A percentile compares a stretch with the other conserved stretches of the same genome.
These are phyloP conservation scores for Saccharomycopsis capsularis DNA, from an alignment of 805 yeast species.

Conservation along the genomic window DNA sequence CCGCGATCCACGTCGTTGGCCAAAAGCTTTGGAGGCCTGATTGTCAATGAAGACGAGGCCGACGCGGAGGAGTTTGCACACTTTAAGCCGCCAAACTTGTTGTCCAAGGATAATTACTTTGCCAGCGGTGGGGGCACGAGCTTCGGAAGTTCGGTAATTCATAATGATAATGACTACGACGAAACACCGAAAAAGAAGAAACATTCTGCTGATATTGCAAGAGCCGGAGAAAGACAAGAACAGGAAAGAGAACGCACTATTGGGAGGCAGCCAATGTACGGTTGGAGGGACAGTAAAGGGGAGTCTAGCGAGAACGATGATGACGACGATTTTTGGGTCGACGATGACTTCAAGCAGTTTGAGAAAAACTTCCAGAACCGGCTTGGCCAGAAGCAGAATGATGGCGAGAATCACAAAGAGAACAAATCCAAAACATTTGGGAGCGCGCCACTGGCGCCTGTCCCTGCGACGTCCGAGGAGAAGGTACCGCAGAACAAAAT, in stretches of 20 bases:
- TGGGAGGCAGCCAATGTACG: no score
- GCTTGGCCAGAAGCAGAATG: not conserved
- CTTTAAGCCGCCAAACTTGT: conserved; percentile 15
- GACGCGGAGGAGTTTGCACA: conserved; percentile 1
- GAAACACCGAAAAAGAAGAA: no score
- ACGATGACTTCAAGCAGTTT: conserved; percentile 14
- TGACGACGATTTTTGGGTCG: conserved; percentile 17
- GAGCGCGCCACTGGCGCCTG: no score
- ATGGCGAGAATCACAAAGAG: conserved; percentile 10
- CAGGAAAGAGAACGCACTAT: no score
- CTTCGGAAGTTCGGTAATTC: not conserved
- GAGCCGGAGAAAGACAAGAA: no score
- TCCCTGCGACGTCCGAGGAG: not conserved
- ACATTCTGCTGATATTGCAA: no score
- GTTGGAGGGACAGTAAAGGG: not conserved
- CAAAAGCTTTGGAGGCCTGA: conserved; percentile 4
- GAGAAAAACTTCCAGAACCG: conserved; percentile 9
- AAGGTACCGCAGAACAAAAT: conserved; percentile 8
- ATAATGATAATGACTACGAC: not conserved
- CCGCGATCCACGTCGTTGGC: conserved; percentile 13
- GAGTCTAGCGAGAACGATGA: not conserved
- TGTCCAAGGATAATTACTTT: conserved; percentile 18
- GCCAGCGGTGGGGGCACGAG: not conserved
- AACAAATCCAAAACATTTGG: no score
- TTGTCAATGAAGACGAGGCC: not conserved